Percentiles rank a stretch among this genome's conserved stretches.
These are phyloP conservation scores for Musa beccarii DNA, from an alignment of 176 grass and related monocot genomes.

Conservation along the genomic window DNA sequence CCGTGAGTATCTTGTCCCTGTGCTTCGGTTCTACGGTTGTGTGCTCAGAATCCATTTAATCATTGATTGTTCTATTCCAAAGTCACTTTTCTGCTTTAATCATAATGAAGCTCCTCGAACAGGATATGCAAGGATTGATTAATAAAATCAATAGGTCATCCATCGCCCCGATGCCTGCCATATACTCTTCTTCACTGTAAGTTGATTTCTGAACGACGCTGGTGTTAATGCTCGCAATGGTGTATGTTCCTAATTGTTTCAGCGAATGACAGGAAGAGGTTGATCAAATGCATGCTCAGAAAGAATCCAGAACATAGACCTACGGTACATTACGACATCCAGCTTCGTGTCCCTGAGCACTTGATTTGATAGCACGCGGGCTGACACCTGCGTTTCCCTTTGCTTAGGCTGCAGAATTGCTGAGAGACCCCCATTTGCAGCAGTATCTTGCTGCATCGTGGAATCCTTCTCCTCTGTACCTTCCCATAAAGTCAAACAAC, in stretches of 20 bases:
- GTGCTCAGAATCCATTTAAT: not conserved
- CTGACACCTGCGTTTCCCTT: constrained; percentile 6
- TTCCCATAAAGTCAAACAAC: constrained; percentile 57
- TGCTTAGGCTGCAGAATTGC: constrained; percentile 59
- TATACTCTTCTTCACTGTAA: constrained; percentile 70
- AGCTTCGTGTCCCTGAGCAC: too few species aligned
- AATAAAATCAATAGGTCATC: constrained; percentile 93
- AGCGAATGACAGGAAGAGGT: constrained; percentile 49
- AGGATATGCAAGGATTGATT: constrained; percentile 77
- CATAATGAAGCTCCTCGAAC: constrained; percentile 11
- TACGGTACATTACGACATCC: constrained; percentile 40
- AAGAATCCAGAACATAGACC: constrained; percentile 91
- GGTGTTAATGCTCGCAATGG: too few species aligned
- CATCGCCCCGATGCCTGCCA: constrained; percentile 71
- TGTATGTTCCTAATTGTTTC: too few species aligned
- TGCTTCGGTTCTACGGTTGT: too few species aligned
- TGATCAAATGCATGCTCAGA: constrained; percentile 84
- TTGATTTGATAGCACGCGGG: not conserved
- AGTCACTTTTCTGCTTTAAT: not conserved
- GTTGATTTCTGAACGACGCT: not conserved
- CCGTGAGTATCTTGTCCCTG: constrained; percentile 29
- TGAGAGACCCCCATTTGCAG: constrained; percentile 62
- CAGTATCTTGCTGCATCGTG: constrained; percentile 53
- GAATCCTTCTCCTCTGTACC: constrained; percentile 57
- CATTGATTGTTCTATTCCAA: not conserved